Conservation (phyloP, 2,329 filamentous ascomycete genomes). For the Alternaria gaisen region DNA sequence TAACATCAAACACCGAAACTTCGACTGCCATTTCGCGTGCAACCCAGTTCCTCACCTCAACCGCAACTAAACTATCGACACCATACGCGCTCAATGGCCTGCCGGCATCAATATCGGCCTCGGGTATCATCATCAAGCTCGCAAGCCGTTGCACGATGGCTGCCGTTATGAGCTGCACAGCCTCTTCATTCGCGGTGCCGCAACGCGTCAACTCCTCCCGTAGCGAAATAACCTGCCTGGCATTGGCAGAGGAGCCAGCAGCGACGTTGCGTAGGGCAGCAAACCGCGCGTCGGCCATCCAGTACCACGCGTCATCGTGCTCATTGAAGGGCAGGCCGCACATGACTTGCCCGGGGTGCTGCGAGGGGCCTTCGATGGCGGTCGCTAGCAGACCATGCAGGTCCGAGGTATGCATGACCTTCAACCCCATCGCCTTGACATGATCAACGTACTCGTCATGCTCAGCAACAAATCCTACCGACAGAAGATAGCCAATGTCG, state of each 20-base stretch:
- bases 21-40: constrained; percentile 7
- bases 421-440: constrained; percentile 17
- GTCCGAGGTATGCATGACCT: constrained; percentile 16
- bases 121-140: constrained; percentile 14
- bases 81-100: constrained; percentile 30
- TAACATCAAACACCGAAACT: constrained; percentile 18
- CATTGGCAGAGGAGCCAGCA: constrained; percentile 10
- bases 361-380: constrained; percentile 11
- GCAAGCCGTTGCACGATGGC: constrained; percentile 17
- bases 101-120: constrained; percentile 27
- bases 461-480: constrained; percentile 39
- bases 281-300: constrained; percentile 13
- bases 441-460: constrained; percentile 15
- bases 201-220: constrained; percentile 12
- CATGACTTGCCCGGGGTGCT: constrained; percentile 14
- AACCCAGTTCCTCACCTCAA: constrained; percentile 29
- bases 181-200: constrained; percentile 10
- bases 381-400: constrained; percentile 14
- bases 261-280: constrained; percentile 9
- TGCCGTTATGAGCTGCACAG: constrained; percentile 9
- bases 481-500: constrained; percentile 25
- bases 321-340: constrained; percentile 18
- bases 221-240: constrained; percentile 5
- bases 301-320: constrained; percentile 15
- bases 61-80: constrained; percentile 31